Evolutionary conservation across 2,329 filamentous ascomycete species (phyloP).

Genomic region (Fusarium nurragi): DNA sequence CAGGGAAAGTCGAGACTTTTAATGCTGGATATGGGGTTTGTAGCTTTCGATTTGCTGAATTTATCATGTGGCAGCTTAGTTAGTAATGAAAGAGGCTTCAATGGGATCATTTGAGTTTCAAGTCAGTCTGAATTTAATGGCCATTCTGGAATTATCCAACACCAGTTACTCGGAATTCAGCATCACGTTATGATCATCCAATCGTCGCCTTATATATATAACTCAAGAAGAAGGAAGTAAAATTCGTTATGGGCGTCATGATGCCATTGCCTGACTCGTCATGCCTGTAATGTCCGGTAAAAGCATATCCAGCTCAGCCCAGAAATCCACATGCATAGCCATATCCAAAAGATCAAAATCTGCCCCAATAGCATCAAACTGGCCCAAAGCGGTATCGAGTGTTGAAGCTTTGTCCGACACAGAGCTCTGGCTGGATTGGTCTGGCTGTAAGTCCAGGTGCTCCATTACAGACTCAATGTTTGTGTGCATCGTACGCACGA

Average conservation of each 20-base stretch:
- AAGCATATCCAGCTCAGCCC: slow-evolving; percentile 13
- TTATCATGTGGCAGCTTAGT: too few species aligned
- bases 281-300: background rate
- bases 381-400: background rate
- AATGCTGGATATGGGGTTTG: too few species aligned
- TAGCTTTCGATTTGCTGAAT: too few species aligned
- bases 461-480: slow-evolving; percentile 19
- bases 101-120: too few species aligned
- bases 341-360: slow-evolving; percentile 19
- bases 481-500: background rate
- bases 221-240: background rate
- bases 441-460: background rate
- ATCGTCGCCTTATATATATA: background rate
- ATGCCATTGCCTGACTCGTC: background rate
- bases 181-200: too few species aligned
- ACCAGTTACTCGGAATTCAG: too few species aligned
- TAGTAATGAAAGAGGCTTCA: too few species aligned
- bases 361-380: background rate
- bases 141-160: too few species aligned
- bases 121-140: too few species aligned
- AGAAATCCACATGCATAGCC: slow-evolving; percentile 19
- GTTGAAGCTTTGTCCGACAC: background rate
- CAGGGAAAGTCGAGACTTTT: too few species aligned
- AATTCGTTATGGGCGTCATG: background rate
- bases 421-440: background rate